These are phyloP conservation scores for Magnolia kwangsiensis DNA, from an alignment of 164 flowering plant genomes.

Conservation along the genomic window DNA sequence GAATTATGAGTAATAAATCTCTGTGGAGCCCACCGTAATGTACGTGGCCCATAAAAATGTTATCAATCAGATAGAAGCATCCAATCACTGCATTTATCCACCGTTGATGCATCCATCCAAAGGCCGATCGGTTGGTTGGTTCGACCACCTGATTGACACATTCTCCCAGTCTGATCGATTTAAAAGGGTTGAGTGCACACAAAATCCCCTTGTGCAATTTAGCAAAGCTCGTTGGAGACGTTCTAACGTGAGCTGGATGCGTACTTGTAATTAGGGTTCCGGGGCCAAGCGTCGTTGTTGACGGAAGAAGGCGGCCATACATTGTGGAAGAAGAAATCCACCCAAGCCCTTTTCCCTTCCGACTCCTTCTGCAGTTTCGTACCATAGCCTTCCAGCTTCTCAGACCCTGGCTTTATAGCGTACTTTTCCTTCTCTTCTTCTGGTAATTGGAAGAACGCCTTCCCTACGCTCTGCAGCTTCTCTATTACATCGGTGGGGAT, in stretches of 20 bases:
- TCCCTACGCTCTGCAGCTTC: conserved; percentile 53
- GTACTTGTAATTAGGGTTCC: conserved; percentile 60
- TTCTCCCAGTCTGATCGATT: too few relatives aligned
- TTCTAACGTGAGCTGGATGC: too few relatives aligned
- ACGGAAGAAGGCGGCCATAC: conserved; percentile 67
- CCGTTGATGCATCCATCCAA: too few relatives aligned
- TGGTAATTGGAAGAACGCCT: conserved; percentile 70
- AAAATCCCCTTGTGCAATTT: too few relatives aligned
- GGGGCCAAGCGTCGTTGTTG: conserved; percentile 69
- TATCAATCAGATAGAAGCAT: background rate
- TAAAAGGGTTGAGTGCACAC: too few relatives aligned
- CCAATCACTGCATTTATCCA: too few relatives aligned
- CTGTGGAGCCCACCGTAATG: too few relatives aligned
- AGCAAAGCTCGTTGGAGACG: too few relatives aligned
- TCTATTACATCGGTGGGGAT: conserved; percentile 47
- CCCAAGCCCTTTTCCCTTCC: conserved; percentile 72
- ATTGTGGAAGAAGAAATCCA: conserved; percentile 71
- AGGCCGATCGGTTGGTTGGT: too few relatives aligned
- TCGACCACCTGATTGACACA: too few relatives aligned
- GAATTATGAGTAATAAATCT: too few relatives aligned
- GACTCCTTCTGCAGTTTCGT: conserved; percentile 56
- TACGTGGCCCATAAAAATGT: background rate
- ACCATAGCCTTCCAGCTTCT: conserved; percentile 65
- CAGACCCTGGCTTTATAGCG: conserved; percentile 36
- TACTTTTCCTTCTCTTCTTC: conserved; percentile 59